A percentile compares a stretch with the other conserved stretches of the same genome.
phyloP scores from a whole-genome alignment of 192 early-diverging fungal species.

The Coemansia brasiliensis region DNA sequence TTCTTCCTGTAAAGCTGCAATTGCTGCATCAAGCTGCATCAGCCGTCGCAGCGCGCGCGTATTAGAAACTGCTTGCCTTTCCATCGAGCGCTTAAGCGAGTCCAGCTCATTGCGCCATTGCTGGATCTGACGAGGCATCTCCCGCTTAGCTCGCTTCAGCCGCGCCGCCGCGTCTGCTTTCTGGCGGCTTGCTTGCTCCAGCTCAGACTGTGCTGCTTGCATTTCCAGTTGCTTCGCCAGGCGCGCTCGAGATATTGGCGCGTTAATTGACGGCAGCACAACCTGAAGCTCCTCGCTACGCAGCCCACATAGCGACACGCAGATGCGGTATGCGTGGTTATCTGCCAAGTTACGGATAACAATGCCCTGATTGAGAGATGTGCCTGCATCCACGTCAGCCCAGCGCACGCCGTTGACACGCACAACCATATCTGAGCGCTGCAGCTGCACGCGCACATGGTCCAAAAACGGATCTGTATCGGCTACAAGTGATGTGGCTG shows the following conservation, averaged over 20 bases:
- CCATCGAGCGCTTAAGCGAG: conserved; percentile 7
- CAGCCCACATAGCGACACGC: conserved; percentile 34
- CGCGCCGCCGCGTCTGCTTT: conserved; percentile 4
- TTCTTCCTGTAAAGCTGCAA: conserved; percentile 2
- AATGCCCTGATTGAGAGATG: conserved; percentile 18
- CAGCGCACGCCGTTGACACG: conserved; percentile 46
- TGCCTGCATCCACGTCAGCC: conserved; percentile 18
- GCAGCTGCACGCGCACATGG: conserved; percentile 31
- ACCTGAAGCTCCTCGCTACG: conserved; percentile 43
- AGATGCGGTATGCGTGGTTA: conserved; percentile 12
- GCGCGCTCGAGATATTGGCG: background rate
- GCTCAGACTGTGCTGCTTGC: conserved; percentile 1
- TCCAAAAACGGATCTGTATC: conserved; percentile 38
- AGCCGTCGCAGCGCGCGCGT: conserved; percentile 5
- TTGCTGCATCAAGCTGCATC: conserved; percentile 12
- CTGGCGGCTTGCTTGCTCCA: background rate
- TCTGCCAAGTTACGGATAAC: conserved; percentile 19
- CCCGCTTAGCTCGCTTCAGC: conserved; percentile 22
- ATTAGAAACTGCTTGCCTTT: conserved; percentile 2
- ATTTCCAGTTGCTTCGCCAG: conserved; percentile 3
- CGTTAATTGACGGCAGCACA: conserved; percentile 4
- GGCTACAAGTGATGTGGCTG: conserved; percentile 5
- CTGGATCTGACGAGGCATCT: conserved; percentile 14
- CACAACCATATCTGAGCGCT: conserved; percentile 33
- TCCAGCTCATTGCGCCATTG: conserved; percentile 35